These are phyloP conservation scores for Dillenia suffruticosa DNA, from an alignment of 164 flowering plant genomes.

Conservation along the genomic window DNA sequence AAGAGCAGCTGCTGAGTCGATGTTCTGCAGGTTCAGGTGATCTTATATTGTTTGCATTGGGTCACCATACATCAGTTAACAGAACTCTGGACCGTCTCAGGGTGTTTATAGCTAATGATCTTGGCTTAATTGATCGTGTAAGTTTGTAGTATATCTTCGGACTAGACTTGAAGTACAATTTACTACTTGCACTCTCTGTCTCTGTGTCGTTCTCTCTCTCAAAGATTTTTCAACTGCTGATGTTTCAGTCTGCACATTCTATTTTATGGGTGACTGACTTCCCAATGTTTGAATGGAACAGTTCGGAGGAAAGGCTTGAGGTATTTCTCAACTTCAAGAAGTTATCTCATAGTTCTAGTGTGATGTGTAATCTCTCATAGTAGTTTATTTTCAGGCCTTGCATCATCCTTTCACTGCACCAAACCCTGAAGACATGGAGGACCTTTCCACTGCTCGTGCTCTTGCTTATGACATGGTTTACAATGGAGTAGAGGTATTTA, in stretches of 20 bases:
- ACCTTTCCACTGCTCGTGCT: slow-evolving; percentile 90
- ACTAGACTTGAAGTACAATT: neutral
- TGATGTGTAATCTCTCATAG: neutral
- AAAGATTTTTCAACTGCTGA: slow-evolving; percentile 4
- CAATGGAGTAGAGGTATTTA: slow-evolving; percentile 90
- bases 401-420: slow-evolving; percentile 99
- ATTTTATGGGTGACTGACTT: slow-evolving; percentile 96
- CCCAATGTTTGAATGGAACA: slow-evolving; percentile 98
- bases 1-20: slow-evolving; percentile 40
- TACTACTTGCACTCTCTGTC: neutral
- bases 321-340: slow-evolving; percentile 25
- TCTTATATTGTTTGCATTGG: slow-evolving; percentile 87
- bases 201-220: slow-evolving; percentile 7
- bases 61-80: slow-evolving; percentile 61
- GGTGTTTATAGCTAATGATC: slow-evolving; percentile 53
- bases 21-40: slow-evolving; percentile 75
- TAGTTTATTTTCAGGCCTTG: slow-evolving; percentile 54
- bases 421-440: slow-evolving; percentile 74
- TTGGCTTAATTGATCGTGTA: slow-evolving; percentile 77
- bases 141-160: slow-evolving; percentile 19
- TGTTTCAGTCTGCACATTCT: slow-evolving; percentile 66
- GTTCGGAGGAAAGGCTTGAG: slow-evolving; percentile 87
- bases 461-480: slow-evolving; percentile 99
- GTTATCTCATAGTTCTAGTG: too few relatives aligned
- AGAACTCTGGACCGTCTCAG: slow-evolving; percentile 81